phyloP scores from a whole-genome alignment of 208 protist species.

The Ichthyophonus hoferi region DNA sequence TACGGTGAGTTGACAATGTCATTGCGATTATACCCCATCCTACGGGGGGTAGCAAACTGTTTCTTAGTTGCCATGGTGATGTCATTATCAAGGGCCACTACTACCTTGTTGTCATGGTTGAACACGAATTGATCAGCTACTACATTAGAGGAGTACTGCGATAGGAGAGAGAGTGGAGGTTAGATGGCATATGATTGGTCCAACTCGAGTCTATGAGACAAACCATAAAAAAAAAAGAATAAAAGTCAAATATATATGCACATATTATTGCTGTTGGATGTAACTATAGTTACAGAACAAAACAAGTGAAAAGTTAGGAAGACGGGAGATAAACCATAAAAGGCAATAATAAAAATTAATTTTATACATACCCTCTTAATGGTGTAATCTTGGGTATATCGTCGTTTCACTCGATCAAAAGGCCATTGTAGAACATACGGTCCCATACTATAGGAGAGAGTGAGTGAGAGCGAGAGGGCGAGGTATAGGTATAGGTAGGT shows the following conservation, averaged over 20 bases:
- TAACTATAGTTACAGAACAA: no score
- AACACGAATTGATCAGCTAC: conserved; percentile 61
- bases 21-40: neutral
- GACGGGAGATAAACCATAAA: conserved; percentile 54
- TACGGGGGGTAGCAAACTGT: neutral
- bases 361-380: conserved; percentile 15
- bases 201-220: no score
- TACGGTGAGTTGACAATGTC: conserved; percentile 5
- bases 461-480: no score
- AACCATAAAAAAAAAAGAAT: no score
- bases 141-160: conserved; percentile 50
- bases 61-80: conserved; percentile 49
- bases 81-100: conserved; percentile 58
- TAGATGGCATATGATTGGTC: no score
- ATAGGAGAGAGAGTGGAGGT: conserved; percentile 18
- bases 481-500: no score
- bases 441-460: conserved; percentile 56
- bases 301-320: no score
- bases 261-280: no score
- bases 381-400: neutral
- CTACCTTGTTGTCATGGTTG: conserved; percentile 53
- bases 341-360: no score
- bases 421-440: conserved; percentile 66
- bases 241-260: no score
- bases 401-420: conserved; percentile 55